Percentiles rank a stretch among this genome's conserved stretches.
phyloP scores from a whole-genome alignment of 228 moss, liverwort and hornwort species.

The Sphagnum fallax region DNA sequence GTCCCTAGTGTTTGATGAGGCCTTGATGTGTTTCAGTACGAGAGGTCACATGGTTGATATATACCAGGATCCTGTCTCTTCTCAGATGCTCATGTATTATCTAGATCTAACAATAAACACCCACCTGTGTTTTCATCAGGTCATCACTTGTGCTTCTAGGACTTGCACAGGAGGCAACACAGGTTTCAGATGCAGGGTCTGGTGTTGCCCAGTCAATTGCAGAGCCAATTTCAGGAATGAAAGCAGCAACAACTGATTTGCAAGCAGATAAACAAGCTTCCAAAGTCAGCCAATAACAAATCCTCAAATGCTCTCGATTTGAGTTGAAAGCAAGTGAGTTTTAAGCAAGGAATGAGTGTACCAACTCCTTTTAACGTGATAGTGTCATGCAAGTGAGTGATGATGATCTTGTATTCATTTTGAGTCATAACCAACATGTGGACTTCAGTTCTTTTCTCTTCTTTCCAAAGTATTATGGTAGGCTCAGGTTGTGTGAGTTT shows the following conservation, averaged over 20 bases:
- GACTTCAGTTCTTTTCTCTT: no score
- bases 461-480: no score
- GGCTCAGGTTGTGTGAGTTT: no score
- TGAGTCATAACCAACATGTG: no score
- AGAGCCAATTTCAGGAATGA: conserved; percentile 19
- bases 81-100: not conserved
- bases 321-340: no score
- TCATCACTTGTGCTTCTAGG: conserved; percentile 92
- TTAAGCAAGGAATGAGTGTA: no score
- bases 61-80: not conserved
- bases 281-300: conserved; percentile 7
- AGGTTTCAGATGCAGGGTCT: conserved; percentile 14
- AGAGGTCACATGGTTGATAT: not conserved
- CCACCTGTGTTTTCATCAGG: conserved; percentile 26
- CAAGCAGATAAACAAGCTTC: conserved; percentile 18
- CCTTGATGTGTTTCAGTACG: not conserved
- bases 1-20: no score
- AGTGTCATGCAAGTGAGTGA: no score
- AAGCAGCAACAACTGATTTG: conserved; percentile 27
- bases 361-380: no score
- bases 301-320: not conserved
- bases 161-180: conserved; percentile 60
- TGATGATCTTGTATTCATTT: no score
- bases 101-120: not conserved
- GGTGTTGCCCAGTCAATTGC: conserved; percentile 16